Evolutionary conservation across 495 filamentous ascomycete species (phyloP).

Genomic region (Penicillium verhagenii): DNA sequence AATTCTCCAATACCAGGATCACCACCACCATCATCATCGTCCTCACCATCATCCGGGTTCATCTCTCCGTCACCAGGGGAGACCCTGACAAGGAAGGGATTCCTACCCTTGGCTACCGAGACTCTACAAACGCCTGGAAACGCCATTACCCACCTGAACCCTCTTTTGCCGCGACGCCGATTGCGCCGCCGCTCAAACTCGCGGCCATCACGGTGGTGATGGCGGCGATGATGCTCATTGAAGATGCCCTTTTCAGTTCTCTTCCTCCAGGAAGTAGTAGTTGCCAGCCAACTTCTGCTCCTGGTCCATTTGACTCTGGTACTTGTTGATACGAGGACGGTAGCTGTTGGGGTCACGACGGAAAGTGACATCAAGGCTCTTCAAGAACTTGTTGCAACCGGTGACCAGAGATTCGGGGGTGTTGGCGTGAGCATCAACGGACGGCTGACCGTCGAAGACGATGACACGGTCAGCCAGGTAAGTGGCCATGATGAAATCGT

Average conservation of each 20-base stretch:
- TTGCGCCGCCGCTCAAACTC: slow-evolving; percentile 41
- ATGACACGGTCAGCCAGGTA: slow-evolving; percentile 98
- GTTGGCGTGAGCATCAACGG: slow-evolving; percentile 83
- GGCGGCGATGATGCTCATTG: slow-evolving; percentile 44
- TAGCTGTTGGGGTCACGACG: slow-evolving; percentile 95
- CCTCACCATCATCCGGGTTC: slow-evolving; percentile 48
- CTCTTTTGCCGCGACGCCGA: slow-evolving; percentile 33
- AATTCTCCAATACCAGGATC: slow-evolving; percentile 13
- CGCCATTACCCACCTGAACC: slow-evolving; percentile 38
- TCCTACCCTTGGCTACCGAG: slow-evolving; percentile 35
- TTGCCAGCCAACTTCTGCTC: slow-evolving; percentile 94
- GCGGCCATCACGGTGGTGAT: slow-evolving; percentile 41
- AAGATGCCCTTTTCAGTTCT: slow-evolving; percentile 69
- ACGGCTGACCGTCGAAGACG: slow-evolving; percentile 93
- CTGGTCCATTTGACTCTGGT: slow-evolving; percentile 90
- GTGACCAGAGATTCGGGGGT: slow-evolving; percentile 87
- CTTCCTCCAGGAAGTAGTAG: slow-evolving; percentile 95
- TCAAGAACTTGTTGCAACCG: slow-evolving; percentile 94
- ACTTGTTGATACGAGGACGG: slow-evolving; percentile 97
- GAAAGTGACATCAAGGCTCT: slow-evolving; percentile 96
- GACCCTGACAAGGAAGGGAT: slow-evolving; percentile 21
- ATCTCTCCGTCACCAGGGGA: slow-evolving; percentile 42
- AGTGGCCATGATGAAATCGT: slow-evolving; percentile 99
- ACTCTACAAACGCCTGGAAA: slow-evolving; percentile 46
- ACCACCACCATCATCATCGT: slow-evolving; percentile 47